Evolutionary conservation across 164 flowering plant genomes (phyloP), one percentile per base, ranked within the genome.

Genomic region (Dillenia suffruticosa): DNA sequence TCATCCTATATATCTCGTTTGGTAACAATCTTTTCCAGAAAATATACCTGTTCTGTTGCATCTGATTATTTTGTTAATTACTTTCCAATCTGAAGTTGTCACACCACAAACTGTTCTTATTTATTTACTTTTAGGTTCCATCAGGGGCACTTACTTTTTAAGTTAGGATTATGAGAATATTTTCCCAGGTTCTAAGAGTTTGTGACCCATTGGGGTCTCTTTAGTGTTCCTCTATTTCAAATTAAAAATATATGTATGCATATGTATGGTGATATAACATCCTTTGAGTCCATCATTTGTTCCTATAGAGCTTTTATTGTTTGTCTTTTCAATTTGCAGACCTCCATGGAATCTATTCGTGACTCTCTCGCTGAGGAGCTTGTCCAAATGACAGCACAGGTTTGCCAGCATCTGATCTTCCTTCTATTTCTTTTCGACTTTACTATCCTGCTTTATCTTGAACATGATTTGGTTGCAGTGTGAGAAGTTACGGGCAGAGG

Each of bases 331-430:
- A 32, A 32, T 32, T 52, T 65, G 22, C 77, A 92, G 97, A 83
- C 85, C 61, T 89, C 99, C 45, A 72, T 95, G 91, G 97, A 92
- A 76, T 82, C 97, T 50, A 88, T 95, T 43, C 94, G 99, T 46
- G 99, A 95, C 68, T 92, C 97, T 57, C 96, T 95, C 72, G 90
- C 99, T 12, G 97, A 92, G 68, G 97, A 95, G 74, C 77, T 95
- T 58, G 99, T 94, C 55, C 88, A 89, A 77, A 77, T 95, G 97
- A 95, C 99, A 12, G 92, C 79, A 58, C 81, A 95, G 86, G 99
- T 91, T 46, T 60, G 72, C 58, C 52, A 60, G 7, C 17, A 24
- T 45, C 46, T 57, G 11, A 32, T 32, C 51, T 46, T 53, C 19
- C 11, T 14, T 44, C 17, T 56, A 1, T 14, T 11, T 9, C 32